Evolutionary conservation across 2,329 filamentous ascomycete species (phyloP), one percentile per base, ranked within the genome.

Genomic region (Colletotrichum sansevieriae): DNA sequence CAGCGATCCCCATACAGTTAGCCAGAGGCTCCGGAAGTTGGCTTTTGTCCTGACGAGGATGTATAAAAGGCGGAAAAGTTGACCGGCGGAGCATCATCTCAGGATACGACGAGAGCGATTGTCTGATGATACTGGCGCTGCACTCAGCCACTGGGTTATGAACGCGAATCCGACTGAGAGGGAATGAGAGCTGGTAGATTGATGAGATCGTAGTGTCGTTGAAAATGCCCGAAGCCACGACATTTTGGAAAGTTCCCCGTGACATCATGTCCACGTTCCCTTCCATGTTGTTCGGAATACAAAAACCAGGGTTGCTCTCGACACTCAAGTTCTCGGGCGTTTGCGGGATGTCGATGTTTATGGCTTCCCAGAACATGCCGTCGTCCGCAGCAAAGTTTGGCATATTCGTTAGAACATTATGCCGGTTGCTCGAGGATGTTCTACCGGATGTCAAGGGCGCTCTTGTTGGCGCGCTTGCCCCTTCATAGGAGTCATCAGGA

Each of bases 51-150:
- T 49, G 56, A 18, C 62, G 43, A 4, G 47, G 55, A 49, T 68
- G 68, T 20, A 70, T 70, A 13, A 68, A 68, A 3, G 65, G 68
- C n/a, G 65, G 68, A 10, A 69, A 70, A 2, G 68, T 65, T 18
- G 49, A 60, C 33, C 65, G 62, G 12, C 65, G 68, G 5, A 68
- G 65, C 65, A 70, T 65, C 68, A 70, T 70, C 5, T 44, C 22
- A 3, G 68, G 68, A 2, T 59, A 70, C 2, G 68, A 49, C 8
- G 59, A 43, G 9, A 70, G 20, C 3, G 65, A 15, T 18, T 52
- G 60, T 37, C 41, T 55, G 20, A 70, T 68, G 35, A 65, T 11
- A 12, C 20, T 56, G 3, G 47, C 39, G 10, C 20, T 51, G 15
- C 18, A 25, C n/a, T 55, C 15, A 10, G 65, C 47, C 7, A 46